phyloP scores from a whole-genome alignment of 768 basidiomycete species.

The Calvatia gigantea region DNA sequence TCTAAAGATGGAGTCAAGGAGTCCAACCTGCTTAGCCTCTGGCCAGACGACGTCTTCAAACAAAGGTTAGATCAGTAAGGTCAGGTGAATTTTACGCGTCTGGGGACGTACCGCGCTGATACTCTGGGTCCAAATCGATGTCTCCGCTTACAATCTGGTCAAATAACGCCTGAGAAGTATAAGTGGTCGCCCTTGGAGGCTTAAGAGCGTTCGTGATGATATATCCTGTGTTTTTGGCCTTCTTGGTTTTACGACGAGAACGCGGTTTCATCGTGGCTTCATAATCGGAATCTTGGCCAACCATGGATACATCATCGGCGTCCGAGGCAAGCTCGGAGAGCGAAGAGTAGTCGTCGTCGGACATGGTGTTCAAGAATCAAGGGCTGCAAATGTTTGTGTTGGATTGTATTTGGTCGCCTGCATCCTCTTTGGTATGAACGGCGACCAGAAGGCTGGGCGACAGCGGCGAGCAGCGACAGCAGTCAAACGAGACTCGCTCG shows the following conservation, averaged over 20 bases:
- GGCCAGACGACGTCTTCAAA: constrained; percentile 74
- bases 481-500: constrained; percentile 60
- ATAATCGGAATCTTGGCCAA: neutral
- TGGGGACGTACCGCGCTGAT: constrained; percentile 60
- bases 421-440: neutral
- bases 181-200: constrained; percentile 56
- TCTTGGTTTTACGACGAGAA: constrained; percentile 9
- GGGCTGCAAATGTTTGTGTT: constrained; percentile 1
- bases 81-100: too few species aligned
- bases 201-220: constrained; percentile 45
- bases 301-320: neutral
- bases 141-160: constrained; percentile 64
- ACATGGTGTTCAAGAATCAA: neutral
- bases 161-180: constrained; percentile 58
- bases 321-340: neutral
- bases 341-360: neutral
- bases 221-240: constrained; percentile 24
- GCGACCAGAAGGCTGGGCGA: neutral
- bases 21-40: constrained; percentile 65
- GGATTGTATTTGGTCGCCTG: constrained; percentile 15
- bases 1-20: constrained; percentile 76
- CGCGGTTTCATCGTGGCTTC: neutral
- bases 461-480: constrained; percentile 24
- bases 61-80: neutral
- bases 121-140: constrained; percentile 73